Base-by-base conservation (phyloP, 2,329 filamentous ascomycete species). In the Cercospora sp. region DNA sequence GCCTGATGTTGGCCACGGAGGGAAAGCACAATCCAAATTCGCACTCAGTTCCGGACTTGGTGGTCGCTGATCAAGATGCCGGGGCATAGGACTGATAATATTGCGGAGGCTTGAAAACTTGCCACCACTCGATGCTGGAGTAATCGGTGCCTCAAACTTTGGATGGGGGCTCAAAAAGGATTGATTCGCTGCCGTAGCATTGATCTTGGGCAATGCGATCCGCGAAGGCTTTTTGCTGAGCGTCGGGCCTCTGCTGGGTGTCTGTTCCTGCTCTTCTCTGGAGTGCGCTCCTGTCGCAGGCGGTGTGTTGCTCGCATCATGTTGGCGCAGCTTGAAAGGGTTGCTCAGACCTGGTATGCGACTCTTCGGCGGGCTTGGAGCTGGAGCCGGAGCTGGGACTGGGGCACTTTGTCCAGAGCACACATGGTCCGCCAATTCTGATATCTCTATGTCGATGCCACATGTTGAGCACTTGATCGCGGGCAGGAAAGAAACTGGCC, bases 401-500 rank as follows among this genome's bases (percentile, higher is more conserved):
- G 45, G 18, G 45, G 68, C 55, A 32, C 61, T 59, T 60, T 66
- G 32, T 18, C 70, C 78, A 21, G 62, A 26, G 79, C 93, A 97
- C 69, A 91, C 78, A 82, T 97, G 93, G 66, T 95, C 92, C 69
- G 91, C 92, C 91, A 97, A 93, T 77, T 89, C 83, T 37, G 91
- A 91, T 74, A 97, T 95, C 78, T 93, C 90, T 66, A 97, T 91
- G 76, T 94, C 87, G 49, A 83, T 80, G 49, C 88, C 87, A 78
- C 93, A 97, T 82, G 86, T 89, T 63, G 93, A 96, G 81, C 93
- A 97, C 85, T 94, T 97, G 81, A 97, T 91, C 26, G 89, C 89
- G 76, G 93, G 92, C 83, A 95, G 84, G 72, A 94, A 88, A 79
- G 87, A 86, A 79, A 88, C 90, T 79, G 88, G 86, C 77, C 89